Evolutionary conservation across 148 eudicot species (phyloP), one percentile per base, ranked within the genome.

Genomic region (Amaranthus palmeri): DNA sequence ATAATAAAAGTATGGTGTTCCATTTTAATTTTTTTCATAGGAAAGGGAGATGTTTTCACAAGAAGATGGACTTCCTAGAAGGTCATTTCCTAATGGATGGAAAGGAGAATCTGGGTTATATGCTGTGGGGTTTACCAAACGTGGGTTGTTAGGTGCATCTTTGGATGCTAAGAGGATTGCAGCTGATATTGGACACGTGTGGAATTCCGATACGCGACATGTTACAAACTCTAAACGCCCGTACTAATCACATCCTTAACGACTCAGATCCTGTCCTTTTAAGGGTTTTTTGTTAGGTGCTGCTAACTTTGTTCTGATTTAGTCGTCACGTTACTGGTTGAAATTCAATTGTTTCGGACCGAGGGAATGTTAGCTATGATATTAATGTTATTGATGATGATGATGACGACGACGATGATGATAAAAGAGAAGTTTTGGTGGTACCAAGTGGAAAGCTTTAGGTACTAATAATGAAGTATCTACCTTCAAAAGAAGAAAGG

Each of bases 71-170:
- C 76, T 88, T 63, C 96, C 96, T 8, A 72, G 77, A 60, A 81
- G 63, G 58, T 85, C 91, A 65, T 91, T 88, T 72, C 96, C 96
- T 3, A 83, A 91, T 56, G 91, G 93, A 41, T 91, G 96, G 96
- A 91, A 91, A 86, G 96, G 96, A 0, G 80, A 86, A 43, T 25
- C 61, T 54, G 93, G 96, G 55, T 79, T 91, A n/a, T 91, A 88
- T 43, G 93, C 93, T 0, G 93, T 91, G 53, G 96, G 96, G 77
- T 91, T 91, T 81, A 91, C 92, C 41, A 91, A 88, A 73, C 93
- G 93, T 18, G 96, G 96, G 69, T 81, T 91, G 68, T 84, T 91
- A 74, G 96, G 96, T 70, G 86, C 96, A 25, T 91, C 93, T 11
- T 74, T 86, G 67, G 96, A 91, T 69, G 91, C 96, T 13, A 82